Evolutionary conservation across 768 basidiomycete species (phyloP), one percentile per base, ranked within the genome.

Genomic region (Amanita subjunquillea): DNA sequence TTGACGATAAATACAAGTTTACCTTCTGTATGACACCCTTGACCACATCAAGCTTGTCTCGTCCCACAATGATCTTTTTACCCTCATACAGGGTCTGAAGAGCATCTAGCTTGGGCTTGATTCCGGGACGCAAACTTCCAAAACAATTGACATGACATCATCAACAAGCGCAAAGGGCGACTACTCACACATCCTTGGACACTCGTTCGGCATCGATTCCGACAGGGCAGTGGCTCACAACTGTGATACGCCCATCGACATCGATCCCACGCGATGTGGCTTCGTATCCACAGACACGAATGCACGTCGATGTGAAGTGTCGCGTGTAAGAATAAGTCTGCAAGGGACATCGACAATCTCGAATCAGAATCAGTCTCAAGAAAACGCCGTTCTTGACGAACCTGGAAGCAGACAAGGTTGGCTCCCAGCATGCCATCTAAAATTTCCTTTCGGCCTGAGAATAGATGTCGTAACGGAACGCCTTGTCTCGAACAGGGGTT

Each of bases 351-450:
- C 34, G 12, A 13, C 12, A 13, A 34, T 34, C 12, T 17, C 39
- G 32, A 39, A 39, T 23, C 30, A 48, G 44, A 39, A 41, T 10
- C 9, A 12, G 10, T 15, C 40, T 47, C 30, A 27, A 17, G 49
- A 30, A 48, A 40, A 47, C 8, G 37, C 15, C 30, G n/a, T 20
- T 51, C 15, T 15, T 38, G 41, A 62, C 69, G 27, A 51, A 74
- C 78, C 72, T 91, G 90, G 88, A 99, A 98, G 67, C 91, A 94
- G 46, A 97, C 83, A 32, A 96, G 78, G 69, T 96, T 93, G 46
- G 95, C 92, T 29, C 94, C 93, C 42, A 98, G 85, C 91, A 99
- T 96, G 36, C 95, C 96, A 57, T 97, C 92, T 23, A 99, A 76
- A 55, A 98, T 90, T 69, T 97, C 93, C 60, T 87, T 89, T 44